Conservation (phyloP, 1,284 basidiomycete genomes). For the Apiotrichum montevideense region DNA sequence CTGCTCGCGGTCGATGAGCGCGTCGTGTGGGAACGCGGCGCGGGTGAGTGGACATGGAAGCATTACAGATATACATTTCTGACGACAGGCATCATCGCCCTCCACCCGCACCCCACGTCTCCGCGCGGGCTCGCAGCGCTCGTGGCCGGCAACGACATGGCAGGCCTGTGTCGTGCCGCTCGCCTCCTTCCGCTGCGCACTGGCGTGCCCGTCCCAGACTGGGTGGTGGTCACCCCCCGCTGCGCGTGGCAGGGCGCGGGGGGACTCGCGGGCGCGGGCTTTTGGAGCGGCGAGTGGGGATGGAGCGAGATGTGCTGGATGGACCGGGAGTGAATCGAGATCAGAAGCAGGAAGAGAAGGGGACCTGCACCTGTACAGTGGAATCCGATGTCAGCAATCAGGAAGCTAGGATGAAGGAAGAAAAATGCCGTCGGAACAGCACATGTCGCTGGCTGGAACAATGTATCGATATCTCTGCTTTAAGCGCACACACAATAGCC, state of each 20-base stretch:
- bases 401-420: no score
- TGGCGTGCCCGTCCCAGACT: slow-evolving; percentile 63
- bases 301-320: slow-evolving; percentile 42
- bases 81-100: slow-evolving; percentile 61
- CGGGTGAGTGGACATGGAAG: slow-evolving; percentile 27
- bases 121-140: slow-evolving; percentile 52
- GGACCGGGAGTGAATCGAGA: slow-evolving; percentile 19
- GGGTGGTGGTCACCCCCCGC: slow-evolving; percentile 57
- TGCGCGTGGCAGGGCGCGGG: slow-evolving; percentile 59
- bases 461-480: no score
- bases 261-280: slow-evolving; percentile 59
- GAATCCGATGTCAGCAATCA: no score
- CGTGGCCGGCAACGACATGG: slow-evolving; percentile 55
- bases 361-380: no score
- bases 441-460: no score
- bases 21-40: slow-evolving; percentile 30
- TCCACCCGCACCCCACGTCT: slow-evolving; percentile 60
- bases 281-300: slow-evolving; percentile 33
- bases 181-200: slow-evolving; percentile 75
- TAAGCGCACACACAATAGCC: no score
- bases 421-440: no score
- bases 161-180: slow-evolving; percentile 59
- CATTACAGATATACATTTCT: slow-evolving; percentile 30
- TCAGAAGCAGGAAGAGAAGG: no score
- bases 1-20: slow-evolving; percentile 25